Evolutionary conservation across 1,284 basidiomycete genomes (phyloP).

Genomic region (Quambalaria eucalypti): DNA sequence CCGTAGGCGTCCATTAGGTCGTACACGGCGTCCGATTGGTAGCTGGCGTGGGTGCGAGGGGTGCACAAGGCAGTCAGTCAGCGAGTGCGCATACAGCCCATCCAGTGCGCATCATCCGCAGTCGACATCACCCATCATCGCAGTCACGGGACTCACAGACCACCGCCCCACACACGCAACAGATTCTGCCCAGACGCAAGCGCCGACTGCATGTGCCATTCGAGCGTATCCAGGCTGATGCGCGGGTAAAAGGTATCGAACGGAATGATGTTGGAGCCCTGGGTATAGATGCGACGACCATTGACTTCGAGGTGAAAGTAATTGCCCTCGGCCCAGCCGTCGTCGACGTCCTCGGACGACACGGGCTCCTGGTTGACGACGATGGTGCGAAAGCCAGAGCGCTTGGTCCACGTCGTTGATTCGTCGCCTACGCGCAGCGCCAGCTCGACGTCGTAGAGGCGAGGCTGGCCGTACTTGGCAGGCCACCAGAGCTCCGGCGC

Average conservation of each 20-base stretch:
- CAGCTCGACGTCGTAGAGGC: conserved; percentile 17
- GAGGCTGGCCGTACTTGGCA: conserved; percentile 16
- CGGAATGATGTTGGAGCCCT: conserved; percentile 25
- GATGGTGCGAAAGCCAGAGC: conserved; percentile 30
- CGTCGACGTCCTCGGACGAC: conserved; percentile 8
- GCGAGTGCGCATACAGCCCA: too few species aligned
- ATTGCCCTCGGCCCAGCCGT: conserved; percentile 17
- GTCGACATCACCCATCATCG: too few species aligned
- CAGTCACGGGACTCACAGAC: too few species aligned
- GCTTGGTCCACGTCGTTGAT: conserved; percentile 9
- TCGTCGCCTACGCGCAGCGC: conserved; percentile 8
- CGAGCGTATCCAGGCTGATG: conserved; percentile 9
- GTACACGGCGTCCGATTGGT: conserved; percentile 51
- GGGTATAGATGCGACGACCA: conserved; percentile 16
- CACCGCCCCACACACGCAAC: conserved; percentile 36
- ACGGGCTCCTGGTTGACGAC: conserved; percentile 21
- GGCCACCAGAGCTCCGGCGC: conserved; percentile 33
- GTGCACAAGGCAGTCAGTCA: too few species aligned
- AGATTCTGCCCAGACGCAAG: conserved; percentile 20
- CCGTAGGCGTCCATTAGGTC: conserved; percentile 59
- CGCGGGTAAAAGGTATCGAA: conserved; percentile 20
- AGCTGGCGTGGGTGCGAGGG: too few species aligned
- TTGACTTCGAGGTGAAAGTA: conserved; percentile 28
- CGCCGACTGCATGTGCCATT: conserved; percentile 21
- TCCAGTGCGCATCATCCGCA: too few species aligned